Evolutionary conservation across 2,329 filamentous ascomycete genomes (phyloP), one percentile per base, ranked within the genome.

Genomic region (Xylariaceae sp.): DNA sequence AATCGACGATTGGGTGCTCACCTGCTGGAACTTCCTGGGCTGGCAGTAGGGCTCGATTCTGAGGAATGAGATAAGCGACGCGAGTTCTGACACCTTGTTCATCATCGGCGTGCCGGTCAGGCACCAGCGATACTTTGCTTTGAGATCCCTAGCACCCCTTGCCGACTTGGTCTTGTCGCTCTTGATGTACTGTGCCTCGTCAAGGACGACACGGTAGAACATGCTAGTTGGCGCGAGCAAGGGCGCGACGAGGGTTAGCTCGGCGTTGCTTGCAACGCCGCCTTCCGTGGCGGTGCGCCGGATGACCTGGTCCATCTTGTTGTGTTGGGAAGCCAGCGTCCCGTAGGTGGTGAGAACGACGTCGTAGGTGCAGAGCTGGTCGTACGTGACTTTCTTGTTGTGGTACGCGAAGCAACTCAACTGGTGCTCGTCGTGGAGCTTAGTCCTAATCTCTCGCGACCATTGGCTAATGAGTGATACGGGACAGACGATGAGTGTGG

Each of bases 31-130:
- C 15, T 63, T 61, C 1, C 72, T 61, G 61, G 72, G 72, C 11
- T 73, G 65, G 46, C 72, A 75, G 56, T 92, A 94, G 2, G 86
- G 87, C 39, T 70, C 70, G 51, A 93, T 89, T 3, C 70, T 68
- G 12, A 94, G 66, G 50, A 94, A 95, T 3, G 75, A 72, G 28
- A 94, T 67, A 14, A 94, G 61, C 1, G 86, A 83, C 49, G 75
- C 88, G 3, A 94, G 65, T 48, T 95, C 89, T 16, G 74, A 66
- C 3, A 90, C 76, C 10, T 71, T 77, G 47, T 94, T 94, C 82
- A 92, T 92, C 82, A 90, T 88, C 0, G 85, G 85, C 0, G 85
- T 92, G 17, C 85, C 85, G 3, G 80, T 86, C 56, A 90, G 72
- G 51, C 81, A 87, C 63, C 84, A 79, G 30, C 84, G 70, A 51